Evolutionary conservation across 306 rosid species (phyloP).

Genomic region (Hippophae tibetana): DNA sequence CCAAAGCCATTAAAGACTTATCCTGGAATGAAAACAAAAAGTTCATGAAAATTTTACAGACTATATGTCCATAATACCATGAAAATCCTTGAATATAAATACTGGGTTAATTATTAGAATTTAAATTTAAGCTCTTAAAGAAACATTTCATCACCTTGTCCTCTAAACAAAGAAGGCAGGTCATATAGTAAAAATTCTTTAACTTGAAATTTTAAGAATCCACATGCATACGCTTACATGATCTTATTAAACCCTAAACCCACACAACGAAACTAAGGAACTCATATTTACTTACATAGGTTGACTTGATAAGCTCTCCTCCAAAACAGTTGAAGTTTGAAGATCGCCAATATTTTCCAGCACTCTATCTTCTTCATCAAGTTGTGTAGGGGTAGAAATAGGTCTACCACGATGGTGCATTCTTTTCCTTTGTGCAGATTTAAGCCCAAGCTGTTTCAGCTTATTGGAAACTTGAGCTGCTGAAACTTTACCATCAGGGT

Average conservation of each 20-base stretch:
- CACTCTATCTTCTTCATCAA: conserved; percentile 24
- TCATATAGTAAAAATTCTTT: not conserved
- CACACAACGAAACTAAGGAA: too few species aligned
- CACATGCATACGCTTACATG: not conserved
- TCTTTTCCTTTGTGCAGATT: conserved; percentile 40
- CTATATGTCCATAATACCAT: too few species aligned
- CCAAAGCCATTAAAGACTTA: conserved; percentile 1
- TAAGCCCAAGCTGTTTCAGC: conserved; percentile 62
- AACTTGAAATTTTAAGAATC: not conserved
- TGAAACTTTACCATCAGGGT: conserved; percentile 59
- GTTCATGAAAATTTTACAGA: not conserved
- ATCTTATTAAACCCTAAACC: not conserved
- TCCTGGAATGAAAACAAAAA: conserved; percentile 8
- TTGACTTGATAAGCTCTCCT: conserved; percentile 28
- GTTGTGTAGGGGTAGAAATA: conserved; percentile 25
- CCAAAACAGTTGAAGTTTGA: conserved; percentile 25
- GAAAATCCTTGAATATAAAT: too few species aligned
- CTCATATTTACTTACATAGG: conserved; percentile 36
- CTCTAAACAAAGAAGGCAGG: too few species aligned
- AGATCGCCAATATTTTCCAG: conserved; percentile 15
- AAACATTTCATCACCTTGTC: too few species aligned
- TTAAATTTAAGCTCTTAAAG: too few species aligned
- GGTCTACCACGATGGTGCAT: conserved; percentile 19
- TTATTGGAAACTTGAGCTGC: conserved; percentile 58
- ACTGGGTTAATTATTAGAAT: too few species aligned